A percentile compares a stretch with the other conserved stretches of the same genome.
phyloP scores from a whole-genome alignment of 345 rosid genomes.

The Brassica juncea region DNA sequence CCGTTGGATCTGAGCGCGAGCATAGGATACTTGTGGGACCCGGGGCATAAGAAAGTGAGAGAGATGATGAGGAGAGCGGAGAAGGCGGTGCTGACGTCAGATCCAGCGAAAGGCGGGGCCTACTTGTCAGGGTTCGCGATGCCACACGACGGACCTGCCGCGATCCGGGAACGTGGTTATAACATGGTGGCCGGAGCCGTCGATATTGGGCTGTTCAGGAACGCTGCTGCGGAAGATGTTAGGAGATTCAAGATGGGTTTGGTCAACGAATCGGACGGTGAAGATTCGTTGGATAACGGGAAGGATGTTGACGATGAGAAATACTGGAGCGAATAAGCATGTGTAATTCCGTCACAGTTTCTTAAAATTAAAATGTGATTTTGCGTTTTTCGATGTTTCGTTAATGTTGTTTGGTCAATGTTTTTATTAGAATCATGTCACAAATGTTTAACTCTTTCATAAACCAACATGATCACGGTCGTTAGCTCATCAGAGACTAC shows the following conservation, averaged over 20 bases:
- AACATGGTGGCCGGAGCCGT: constrained; percentile 75
- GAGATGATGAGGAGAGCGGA: constrained; percentile 68
- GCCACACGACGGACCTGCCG: constrained; percentile 66
- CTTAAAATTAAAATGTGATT: neutral
- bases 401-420: constrained; percentile 3
- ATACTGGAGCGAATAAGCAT: constrained; percentile 45
- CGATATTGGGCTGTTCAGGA: constrained; percentile 72
- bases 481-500: neutral
- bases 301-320: constrained; percentile 46
- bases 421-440: constrained; percentile 21
- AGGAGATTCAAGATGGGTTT: constrained; percentile 62
- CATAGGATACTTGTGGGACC: constrained; percentile 90
- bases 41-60: constrained; percentile 83
- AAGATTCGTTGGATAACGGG: constrained; percentile 35
- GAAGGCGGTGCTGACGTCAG: constrained; percentile 57
- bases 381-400: neutral
- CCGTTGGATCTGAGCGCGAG: constrained; percentile 90
- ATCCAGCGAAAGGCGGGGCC: constrained; percentile 53
- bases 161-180: constrained; percentile 63
- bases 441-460: neutral
- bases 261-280: constrained; percentile 40
- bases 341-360: neutral
- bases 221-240: constrained; percentile 75
- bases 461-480: neutral
- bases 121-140: constrained; percentile 67